Conservation (phyloP, 345 rosid species). For the Citropsis articulata region DNA sequence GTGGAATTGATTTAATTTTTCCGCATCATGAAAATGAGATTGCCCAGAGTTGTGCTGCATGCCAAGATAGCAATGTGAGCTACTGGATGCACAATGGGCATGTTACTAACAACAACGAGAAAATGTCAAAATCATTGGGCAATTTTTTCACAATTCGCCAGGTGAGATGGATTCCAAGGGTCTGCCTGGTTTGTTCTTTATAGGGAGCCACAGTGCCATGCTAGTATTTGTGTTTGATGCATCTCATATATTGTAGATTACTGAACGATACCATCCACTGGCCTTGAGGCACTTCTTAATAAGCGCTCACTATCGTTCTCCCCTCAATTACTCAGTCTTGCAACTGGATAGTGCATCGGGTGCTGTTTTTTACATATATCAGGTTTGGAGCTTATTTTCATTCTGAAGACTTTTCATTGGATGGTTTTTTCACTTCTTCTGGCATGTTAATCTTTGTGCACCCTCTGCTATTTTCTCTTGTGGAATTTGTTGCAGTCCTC, state of each 20-base stretch:
- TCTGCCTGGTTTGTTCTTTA: neutral
- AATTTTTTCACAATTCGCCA: constrained; percentile 74
- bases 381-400: constrained; percentile 42
- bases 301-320: constrained; percentile 83
- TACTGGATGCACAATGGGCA: constrained; percentile 96
- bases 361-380: constrained; percentile 71
- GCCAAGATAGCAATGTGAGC: constrained; percentile 48
- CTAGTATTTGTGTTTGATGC: neutral
- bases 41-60: constrained; percentile 83
- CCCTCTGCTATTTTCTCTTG: neutral
- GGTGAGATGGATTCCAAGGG: constrained; percentile 28
- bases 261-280: constrained; percentile 67
- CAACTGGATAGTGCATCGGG: constrained; percentile 79
- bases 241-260: constrained; percentile 45
- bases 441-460: neutral
- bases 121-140: constrained; percentile 80
- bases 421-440: neutral
- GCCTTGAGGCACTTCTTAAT: constrained; percentile 83
- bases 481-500: neutral
- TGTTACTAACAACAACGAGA: constrained; percentile 74
- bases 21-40: constrained; percentile 91
- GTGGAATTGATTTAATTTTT: constrained; percentile 75
- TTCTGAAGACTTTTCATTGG: neutral
- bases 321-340: constrained; percentile 55
- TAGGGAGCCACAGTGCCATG: neutral